These are phyloP conservation scores for Alternaria novae-zelandiae DNA, from an alignment of 2,329 filamentous ascomycete genomes.

Conservation along the genomic window DNA sequence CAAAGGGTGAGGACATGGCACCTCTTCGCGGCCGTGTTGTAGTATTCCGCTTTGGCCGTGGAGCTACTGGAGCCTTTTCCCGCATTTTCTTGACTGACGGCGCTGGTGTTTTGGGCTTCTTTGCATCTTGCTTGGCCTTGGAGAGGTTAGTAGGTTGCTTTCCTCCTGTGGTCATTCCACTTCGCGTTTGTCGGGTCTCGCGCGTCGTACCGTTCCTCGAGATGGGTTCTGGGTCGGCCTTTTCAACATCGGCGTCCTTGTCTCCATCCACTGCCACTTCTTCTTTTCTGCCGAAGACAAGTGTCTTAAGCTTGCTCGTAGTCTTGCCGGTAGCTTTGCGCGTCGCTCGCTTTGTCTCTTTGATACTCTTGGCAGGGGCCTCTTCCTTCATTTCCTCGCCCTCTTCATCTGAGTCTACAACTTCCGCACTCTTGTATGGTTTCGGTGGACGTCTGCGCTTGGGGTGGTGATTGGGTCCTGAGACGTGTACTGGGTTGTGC, in stretches of 20 bases:
- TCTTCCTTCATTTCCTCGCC: not conserved
- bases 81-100: not conserved
- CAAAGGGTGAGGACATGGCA: not conserved
- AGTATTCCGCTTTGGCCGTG: not conserved
- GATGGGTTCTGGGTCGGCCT: not conserved
- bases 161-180: not conserved
- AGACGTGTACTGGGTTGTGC: not conserved
- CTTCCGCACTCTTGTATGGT: not conserved
- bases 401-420: not conserved
- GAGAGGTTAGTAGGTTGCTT: not conserved
- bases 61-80: not conserved
- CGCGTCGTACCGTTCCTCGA: not conserved
- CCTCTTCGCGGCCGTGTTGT: not conserved
- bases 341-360: not conserved
- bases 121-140: not conserved
- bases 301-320: not conserved
- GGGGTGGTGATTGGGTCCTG: not conserved
- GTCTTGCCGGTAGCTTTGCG: not conserved
- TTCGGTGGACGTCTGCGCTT: not conserved
- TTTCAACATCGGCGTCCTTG: not conserved
- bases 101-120: not conserved
- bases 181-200: not conserved
- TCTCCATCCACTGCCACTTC: not conserved
- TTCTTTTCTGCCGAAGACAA: not conserved
- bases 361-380: too few relatives aligned